phyloP scores from a whole-genome alignment of 2,329 filamentous ascomycete genomes.

The Colletotrichum sp. region DNA sequence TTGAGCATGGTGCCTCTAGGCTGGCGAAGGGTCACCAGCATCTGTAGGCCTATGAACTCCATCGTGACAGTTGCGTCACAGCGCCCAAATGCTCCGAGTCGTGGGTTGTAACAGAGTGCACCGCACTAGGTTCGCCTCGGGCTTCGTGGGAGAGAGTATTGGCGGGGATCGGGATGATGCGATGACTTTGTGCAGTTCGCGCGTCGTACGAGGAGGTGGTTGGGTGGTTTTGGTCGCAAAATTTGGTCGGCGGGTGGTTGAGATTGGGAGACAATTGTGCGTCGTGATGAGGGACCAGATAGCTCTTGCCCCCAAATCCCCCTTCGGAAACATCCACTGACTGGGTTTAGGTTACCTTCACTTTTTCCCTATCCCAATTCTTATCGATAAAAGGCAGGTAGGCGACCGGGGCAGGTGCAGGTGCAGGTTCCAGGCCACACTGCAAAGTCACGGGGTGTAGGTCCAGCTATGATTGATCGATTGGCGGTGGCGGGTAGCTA shows the following conservation, averaged over 20 bases:
- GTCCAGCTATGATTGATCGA: background rate
- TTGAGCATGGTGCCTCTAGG: conserved; percentile 68
- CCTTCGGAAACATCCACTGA: conserved; percentile 8
- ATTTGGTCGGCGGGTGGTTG: background rate
- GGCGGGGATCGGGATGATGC: background rate
- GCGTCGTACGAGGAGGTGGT: background rate
- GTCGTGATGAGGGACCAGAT: conserved; percentile 7
- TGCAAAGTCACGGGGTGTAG: conserved; percentile 5
- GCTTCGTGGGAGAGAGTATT: background rate
- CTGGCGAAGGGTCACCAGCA: conserved; percentile 72
- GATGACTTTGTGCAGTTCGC: background rate
- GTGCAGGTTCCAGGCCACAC: background rate
- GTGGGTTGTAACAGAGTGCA: conserved; percentile 2
- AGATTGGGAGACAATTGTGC: background rate
- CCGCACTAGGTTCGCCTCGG: background rate
- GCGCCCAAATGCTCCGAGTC: conserved; percentile 2
- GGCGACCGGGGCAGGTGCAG: conserved; percentile 1
- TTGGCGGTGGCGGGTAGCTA: background rate
- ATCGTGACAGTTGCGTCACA: conserved; percentile 42
- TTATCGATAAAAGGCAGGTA: conserved; percentile 15
- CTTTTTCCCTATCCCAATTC: conserved; percentile 10
- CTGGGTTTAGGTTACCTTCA: conserved; percentile 18
- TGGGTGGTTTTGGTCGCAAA: background rate
- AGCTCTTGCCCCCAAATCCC: conserved; percentile 7
- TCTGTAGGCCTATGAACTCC: conserved; percentile 78